Evolutionary conservation across 306 rosid species (phyloP).

Genomic region (Sechiopsis laciniata): DNA sequence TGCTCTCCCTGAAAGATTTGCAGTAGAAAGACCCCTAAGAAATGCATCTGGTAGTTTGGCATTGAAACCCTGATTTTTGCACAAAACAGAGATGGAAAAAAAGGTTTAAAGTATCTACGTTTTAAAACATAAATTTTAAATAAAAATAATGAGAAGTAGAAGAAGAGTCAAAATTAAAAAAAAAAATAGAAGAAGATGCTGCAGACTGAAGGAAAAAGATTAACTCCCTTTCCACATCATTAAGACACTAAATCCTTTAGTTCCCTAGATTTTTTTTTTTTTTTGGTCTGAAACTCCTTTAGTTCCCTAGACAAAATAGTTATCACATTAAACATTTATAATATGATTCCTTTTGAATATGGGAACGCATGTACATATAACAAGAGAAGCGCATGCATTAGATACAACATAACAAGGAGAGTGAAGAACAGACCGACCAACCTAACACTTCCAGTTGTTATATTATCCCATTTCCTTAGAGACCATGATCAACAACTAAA

Average conservation of each 20-base stretch:
- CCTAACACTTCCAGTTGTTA: background rate
- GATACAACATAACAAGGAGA: background rate
- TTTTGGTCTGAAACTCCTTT: too few species aligned
- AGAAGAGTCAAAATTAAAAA: background rate
- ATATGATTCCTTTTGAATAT: background rate
- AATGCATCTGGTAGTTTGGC: conserved; percentile 53
- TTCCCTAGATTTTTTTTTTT: background rate
- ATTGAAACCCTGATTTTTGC: conserved; percentile 28
- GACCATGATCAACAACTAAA: conserved; percentile 16
- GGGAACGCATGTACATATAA: background rate
- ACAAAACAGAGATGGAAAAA: conserved; percentile 10
- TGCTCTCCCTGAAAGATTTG: conserved; percentile 58
- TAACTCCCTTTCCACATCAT: background rate
- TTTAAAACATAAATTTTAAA: background rate
- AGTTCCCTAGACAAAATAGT: background rate
- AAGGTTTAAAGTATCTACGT: conserved; percentile 4
- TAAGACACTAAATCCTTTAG: conserved; percentile 10
- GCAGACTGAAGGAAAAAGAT: background rate
- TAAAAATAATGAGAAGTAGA: background rate
- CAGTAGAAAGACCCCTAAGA: conserved; percentile 60
- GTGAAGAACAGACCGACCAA: background rate
- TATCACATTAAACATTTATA: background rate
- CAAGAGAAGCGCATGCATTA: conserved; percentile 1
- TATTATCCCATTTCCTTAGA: background rate
- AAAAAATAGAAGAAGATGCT: background rate